Conservation (phyloP, 75 land plant species). For the Isoetes taiwanensis region DNA sequence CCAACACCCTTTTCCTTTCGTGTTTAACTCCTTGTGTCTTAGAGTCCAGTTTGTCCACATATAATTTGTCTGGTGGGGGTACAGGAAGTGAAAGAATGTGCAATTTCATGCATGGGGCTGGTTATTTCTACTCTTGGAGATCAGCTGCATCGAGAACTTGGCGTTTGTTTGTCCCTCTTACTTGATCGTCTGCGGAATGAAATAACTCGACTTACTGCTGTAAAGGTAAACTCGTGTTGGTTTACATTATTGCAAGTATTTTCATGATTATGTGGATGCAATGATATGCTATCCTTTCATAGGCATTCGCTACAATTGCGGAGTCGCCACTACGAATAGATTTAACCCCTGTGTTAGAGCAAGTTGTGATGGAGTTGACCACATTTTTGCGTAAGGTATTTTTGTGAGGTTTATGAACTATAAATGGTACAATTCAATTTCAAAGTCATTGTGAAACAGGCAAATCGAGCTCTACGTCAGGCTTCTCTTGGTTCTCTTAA, state of each 20-base stretch:
- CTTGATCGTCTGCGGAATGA: conserved; percentile 97
- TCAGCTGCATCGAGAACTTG: conserved; percentile 49
- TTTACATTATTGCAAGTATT: background rate
- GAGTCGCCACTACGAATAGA: conserved; percentile 65
- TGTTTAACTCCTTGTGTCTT: too few species aligned
- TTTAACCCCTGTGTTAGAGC: conserved; percentile 81
- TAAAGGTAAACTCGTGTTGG: conserved; percentile 42
- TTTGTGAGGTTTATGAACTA: background rate
- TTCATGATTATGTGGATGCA: background rate
- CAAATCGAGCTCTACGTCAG: conserved; percentile 84
- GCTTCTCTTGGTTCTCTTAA: conserved; percentile 88
- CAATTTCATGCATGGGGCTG: conserved; percentile 94
- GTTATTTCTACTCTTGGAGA: conserved; percentile 96
- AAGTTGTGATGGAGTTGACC: conserved; percentile 78
- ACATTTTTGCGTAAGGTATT: conserved; percentile 86
- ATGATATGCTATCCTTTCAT: background rate
- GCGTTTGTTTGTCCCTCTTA: conserved; percentile 69
- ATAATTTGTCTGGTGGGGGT: too few species aligned
- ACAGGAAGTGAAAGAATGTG: conserved; percentile 99
- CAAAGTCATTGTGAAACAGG: conserved; percentile 26
- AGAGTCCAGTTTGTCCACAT: too few species aligned
- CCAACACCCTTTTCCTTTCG: too few species aligned
- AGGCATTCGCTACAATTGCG: conserved; percentile 99
- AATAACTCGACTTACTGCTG: conserved; percentile 93
- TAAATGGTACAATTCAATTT: background rate